Conservation (phyloP, 2,329 filamentous ascomycete species). For the Aspergillus sp. region DNA sequence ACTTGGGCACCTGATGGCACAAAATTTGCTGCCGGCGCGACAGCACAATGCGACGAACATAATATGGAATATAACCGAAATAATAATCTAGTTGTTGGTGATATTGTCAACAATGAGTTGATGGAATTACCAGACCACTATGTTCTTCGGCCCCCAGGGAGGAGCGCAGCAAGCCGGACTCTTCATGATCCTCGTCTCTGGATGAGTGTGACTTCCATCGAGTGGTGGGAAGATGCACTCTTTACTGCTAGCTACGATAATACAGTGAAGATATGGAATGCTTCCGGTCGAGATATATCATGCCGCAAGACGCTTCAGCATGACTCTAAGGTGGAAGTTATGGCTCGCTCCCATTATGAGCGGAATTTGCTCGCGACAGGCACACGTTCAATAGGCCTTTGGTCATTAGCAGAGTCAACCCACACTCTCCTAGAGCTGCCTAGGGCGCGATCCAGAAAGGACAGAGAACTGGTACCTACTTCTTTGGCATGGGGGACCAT, state of each 20-base stretch:
- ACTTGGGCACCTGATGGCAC: constrained; percentile 59
- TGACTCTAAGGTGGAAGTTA: constrained; percentile 52
- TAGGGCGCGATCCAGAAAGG: constrained; percentile 27
- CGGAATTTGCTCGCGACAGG: constrained; percentile 53
- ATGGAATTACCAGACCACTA: constrained; percentile 59
- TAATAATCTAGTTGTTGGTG: constrained; percentile 59
- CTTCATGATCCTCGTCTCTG: constrained; percentile 56
- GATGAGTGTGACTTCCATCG: constrained; percentile 58
- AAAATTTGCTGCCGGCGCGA: constrained; percentile 59
- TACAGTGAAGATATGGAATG: constrained; percentile 60
- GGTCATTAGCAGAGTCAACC: constrained; percentile 27
- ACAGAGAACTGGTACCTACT: constrained; percentile 45
- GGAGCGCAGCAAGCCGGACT: constrained; percentile 45
- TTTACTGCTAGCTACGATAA: constrained; percentile 60
- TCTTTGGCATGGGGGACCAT: constrained; percentile 52
- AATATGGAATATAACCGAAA: constrained; percentile 63
- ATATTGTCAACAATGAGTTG: constrained; percentile 45
- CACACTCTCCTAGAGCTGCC: constrained; percentile 33
- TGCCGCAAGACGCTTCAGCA: constrained; percentile 47
- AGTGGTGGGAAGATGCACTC: constrained; percentile 53
- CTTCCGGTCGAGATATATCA: constrained; percentile 27
- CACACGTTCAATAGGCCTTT: constrained; percentile 39
- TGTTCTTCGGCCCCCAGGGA: constrained; percentile 43
- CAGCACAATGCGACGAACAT: constrained; percentile 56
- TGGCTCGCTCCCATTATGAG: constrained; percentile 48